phyloP scores from a whole-genome alignment of 2,329 filamentous ascomycete species.

The Aureobasidium melanogenum region DNA sequence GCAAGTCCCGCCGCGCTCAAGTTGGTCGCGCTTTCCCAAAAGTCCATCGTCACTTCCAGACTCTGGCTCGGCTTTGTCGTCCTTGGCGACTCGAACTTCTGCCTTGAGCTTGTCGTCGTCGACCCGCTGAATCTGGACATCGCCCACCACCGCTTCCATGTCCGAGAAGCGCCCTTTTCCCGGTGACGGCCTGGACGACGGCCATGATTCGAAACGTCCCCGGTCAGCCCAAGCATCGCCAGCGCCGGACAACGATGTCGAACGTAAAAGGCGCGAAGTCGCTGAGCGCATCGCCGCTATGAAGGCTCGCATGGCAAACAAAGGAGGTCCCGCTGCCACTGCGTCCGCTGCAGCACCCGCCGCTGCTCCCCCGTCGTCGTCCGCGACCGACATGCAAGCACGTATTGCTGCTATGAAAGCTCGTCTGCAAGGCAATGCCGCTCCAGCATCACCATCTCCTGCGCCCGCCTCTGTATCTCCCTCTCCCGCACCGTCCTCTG shows the following conservation, averaged over 20 bases:
- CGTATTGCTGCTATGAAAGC: conserved; percentile 15
- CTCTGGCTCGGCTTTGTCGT: not conserved
- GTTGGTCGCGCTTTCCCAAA: not conserved
- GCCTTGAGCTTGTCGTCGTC: not conserved
- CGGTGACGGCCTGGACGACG: conserved; percentile 27
- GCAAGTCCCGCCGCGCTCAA: not conserved
- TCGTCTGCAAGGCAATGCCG: conserved; percentile 9
- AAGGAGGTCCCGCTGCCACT: conserved; percentile 13
- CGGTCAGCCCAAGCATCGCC: conserved; percentile 30
- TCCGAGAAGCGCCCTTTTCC: conserved; percentile 35
- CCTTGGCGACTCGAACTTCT: not conserved
- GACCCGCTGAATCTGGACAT: not conserved
- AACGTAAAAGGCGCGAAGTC: conserved; percentile 26
- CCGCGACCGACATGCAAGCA: conserved; percentile 8
- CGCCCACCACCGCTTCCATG: conserved; percentile 19
- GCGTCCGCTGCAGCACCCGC: conserved; percentile 10
- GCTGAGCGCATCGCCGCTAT: conserved; percentile 26
- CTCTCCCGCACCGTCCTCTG: conserved; percentile 14
- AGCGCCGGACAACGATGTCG: conserved; percentile 22
- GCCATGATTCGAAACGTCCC: conserved; percentile 31
- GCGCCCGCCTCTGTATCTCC: conserved; percentile 15
- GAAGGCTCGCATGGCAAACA: conserved; percentile 25
- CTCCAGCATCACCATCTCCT: conserved; percentile 10
- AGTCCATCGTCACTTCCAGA: not conserved
- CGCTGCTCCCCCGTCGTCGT: not conserved